These are phyloP conservation scores for Phytopythium ostracodes DNA, from an alignment of 352 stramenopile species.

Conservation along the genomic window DNA sequence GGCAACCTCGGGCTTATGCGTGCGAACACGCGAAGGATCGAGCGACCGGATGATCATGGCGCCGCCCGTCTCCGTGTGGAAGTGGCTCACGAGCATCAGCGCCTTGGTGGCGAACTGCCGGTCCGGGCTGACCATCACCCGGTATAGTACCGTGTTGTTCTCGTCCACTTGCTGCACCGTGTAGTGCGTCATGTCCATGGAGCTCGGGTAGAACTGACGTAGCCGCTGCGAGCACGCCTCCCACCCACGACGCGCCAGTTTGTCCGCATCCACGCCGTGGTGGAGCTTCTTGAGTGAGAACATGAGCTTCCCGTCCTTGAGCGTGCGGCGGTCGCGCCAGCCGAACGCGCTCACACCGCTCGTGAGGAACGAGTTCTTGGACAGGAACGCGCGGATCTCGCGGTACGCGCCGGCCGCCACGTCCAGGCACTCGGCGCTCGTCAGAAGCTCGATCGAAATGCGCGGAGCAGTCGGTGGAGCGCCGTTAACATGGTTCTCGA, in stretches of 20 bases:
- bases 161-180: conserved; percentile 47
- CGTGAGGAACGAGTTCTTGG: conserved; percentile 38
- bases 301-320: conserved; percentile 37
- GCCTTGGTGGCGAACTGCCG: conserved; percentile 29
- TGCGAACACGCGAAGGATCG: conserved; percentile 19
- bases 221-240: conserved; percentile 22
- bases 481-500: not conserved
- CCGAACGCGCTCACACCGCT: conserved; percentile 47
- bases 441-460: conserved; percentile 19
- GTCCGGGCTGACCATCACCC: conserved; percentile 29
- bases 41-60: conserved; percentile 47
- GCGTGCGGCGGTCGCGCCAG: conserved; percentile 44
- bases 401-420: conserved; percentile 30
- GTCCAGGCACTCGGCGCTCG: conserved; percentile 33
- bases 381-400: conserved; percentile 39
- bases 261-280: conserved; percentile 19
- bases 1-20: not conserved
- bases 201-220: conserved; percentile 43
- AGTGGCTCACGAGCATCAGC: conserved; percentile 41
- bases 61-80: conserved; percentile 33
- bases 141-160: conserved; percentile 59
- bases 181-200: conserved; percentile 38
- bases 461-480: not conserved
- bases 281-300: conserved; percentile 61
- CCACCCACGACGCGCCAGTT: conserved; percentile 32